These are phyloP conservation scores for Lasiosphaeria ovina DNA, from an alignment of 495 filamentous ascomycete species.

Conservation along the genomic window DNA sequence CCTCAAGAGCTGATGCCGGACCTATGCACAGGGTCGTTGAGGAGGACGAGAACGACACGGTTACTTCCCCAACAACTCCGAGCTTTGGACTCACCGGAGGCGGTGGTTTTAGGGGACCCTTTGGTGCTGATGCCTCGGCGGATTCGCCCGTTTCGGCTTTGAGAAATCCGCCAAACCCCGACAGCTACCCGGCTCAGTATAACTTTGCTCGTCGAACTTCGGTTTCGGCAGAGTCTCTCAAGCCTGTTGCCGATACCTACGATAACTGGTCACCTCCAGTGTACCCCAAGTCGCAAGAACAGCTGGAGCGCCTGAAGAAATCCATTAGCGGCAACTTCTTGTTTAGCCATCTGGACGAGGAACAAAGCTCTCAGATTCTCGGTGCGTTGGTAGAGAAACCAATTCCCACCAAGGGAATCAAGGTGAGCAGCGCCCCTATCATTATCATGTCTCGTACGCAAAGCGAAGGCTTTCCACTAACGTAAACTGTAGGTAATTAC, in stretches of 20 bases:
- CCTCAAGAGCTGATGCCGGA: slow-evolving; percentile 34
- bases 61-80: slow-evolving; percentile 56
- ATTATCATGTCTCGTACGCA: neutral
- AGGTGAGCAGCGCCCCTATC: slow-evolving; percentile 42
- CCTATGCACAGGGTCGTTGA: slow-evolving; percentile 54
- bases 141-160: slow-evolving; percentile 41
- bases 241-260: slow-evolving; percentile 74
- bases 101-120: slow-evolving; percentile 40
- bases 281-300: slow-evolving; percentile 78
- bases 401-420: slow-evolving; percentile 91
- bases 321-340: slow-evolving; percentile 90
- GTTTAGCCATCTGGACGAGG: slow-evolving; percentile 91
- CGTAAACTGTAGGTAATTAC: slow-evolving; percentile 65
- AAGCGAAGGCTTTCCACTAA: neutral
- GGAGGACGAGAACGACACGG: slow-evolving; percentile 57
- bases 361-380: slow-evolving; percentile 80
- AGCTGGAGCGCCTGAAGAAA: slow-evolving; percentile 71
- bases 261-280: slow-evolving; percentile 89
- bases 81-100: slow-evolving; percentile 38
- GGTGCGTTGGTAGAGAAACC: slow-evolving; percentile 92
- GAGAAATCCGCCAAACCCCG: slow-evolving; percentile 47
- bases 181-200: slow-evolving; percentile 88
- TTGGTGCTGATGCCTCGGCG: slow-evolving; percentile 46
- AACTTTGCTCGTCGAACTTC: slow-evolving; percentile 91
- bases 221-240: slow-evolving; percentile 93